These are phyloP conservation scores for Luzula sylvatica DNA, from an alignment of 176 grass and related monocot species.

Conservation along the genomic window DNA sequence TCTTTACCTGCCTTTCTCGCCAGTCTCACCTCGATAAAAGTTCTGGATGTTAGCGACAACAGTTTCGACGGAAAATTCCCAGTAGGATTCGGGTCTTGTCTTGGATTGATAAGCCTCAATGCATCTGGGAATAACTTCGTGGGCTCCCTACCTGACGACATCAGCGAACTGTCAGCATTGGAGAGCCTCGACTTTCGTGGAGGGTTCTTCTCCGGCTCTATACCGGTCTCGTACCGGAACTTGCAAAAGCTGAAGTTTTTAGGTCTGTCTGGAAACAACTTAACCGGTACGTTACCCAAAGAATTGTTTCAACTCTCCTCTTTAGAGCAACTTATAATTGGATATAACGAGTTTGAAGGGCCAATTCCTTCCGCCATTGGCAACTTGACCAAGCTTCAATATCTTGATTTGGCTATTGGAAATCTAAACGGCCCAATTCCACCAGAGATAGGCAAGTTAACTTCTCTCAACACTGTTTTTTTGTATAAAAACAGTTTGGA, in stretches of 20 bases:
- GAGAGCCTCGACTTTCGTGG: slow-evolving; percentile 70
- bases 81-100: slow-evolving; percentile 39
- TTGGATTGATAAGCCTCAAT: slow-evolving; percentile 42
- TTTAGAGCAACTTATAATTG: slow-evolving; percentile 81
- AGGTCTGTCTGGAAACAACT: slow-evolving; percentile 86
- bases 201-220: slow-evolving; percentile 64
- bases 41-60: slow-evolving; percentile 85
- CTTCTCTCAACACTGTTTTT: slow-evolving; percentile 50
- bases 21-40: slow-evolving; percentile 33
- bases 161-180: slow-evolving; percentile 43
- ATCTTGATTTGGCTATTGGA: slow-evolving; percentile 87
- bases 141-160: slow-evolving; percentile 56
- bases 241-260: slow-evolving; percentile 80
- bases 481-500: slow-evolving; percentile 75
- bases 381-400: slow-evolving; percentile 62
- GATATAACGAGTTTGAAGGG: slow-evolving; percentile 79
- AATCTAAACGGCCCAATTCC: slow-evolving; percentile 59
- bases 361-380: slow-evolving; percentile 59
- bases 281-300: slow-evolving; percentile 52
- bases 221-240: slow-evolving; percentile 49
- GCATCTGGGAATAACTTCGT: slow-evolving; percentile 88
- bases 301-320: slow-evolving; percentile 62
- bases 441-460: slow-evolving; percentile 47
- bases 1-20: slow-evolving; percentile 37
- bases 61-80: slow-evolving; percentile 68